Conservation (phyloP, 305 asterid genomes). For the Salvia sclarea region DNA sequence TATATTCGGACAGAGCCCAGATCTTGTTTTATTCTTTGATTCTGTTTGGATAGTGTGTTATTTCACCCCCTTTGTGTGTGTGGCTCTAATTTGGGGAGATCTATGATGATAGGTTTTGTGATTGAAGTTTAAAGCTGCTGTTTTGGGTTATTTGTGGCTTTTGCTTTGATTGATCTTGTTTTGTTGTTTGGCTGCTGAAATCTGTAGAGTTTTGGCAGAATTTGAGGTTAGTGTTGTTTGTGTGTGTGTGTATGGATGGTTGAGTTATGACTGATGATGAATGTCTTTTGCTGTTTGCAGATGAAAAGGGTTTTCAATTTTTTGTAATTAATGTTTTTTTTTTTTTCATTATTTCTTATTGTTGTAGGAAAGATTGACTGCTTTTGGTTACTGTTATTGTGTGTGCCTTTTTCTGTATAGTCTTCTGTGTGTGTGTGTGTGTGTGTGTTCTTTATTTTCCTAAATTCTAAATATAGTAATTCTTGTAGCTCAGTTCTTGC, state of each 20-base stretch:
- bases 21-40: constrained; percentile 41
- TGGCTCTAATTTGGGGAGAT: constrained; percentile 52
- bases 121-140: constrained; percentile 31
- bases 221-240: background rate
- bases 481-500: background rate
- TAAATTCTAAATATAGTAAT: background rate
- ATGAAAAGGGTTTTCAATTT: constrained; percentile 13
- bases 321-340: constrained; percentile 2
- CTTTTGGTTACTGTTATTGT: constrained; percentile 10
- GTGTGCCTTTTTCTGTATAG: background rate
- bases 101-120: constrained; percentile 41
- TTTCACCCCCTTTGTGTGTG: constrained; percentile 6
- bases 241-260: constrained; percentile 4
- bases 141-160: constrained; percentile 3
- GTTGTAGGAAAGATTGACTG: constrained; percentile 9
- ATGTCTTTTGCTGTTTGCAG: constrained; percentile 18
- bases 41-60: constrained; percentile 22
- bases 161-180: constrained; percentile 30
- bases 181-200: constrained; percentile 21
- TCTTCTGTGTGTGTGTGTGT: background rate
- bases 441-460: constrained; percentile 7
- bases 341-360: constrained; percentile 12
- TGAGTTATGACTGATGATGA: constrained; percentile 29
- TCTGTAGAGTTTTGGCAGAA: constrained; percentile 17
- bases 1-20: constrained; percentile 46